Evolutionary conservation across 164 flowering plant genomes (phyloP).

Genomic region (Sedum album): DNA sequence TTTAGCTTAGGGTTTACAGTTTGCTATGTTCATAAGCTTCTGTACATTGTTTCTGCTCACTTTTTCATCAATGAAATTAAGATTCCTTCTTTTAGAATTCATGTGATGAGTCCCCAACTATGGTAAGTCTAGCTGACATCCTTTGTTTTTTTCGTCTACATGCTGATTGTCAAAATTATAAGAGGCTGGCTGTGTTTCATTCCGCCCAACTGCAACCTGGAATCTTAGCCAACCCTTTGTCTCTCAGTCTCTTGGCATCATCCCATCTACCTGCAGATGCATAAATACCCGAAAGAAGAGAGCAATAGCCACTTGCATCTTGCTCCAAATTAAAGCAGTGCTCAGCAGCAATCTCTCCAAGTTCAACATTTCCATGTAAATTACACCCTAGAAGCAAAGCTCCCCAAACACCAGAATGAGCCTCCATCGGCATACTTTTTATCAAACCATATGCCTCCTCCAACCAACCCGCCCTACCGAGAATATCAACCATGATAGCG

Average conservation of each 20-base stretch:
- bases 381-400: conserved; percentile 31
- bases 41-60: too few species aligned
- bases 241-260: conserved; percentile 22
- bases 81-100: too few species aligned
- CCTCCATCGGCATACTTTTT: conserved; percentile 29
- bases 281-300: conserved; percentile 29
- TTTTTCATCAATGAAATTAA: too few species aligned
- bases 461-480: conserved; percentile 30
- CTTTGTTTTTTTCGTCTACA: too few species aligned
- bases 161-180: too few species aligned
- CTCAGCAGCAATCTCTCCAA: conserved; percentile 32
- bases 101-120: too few species aligned
- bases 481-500: conserved; percentile 34
- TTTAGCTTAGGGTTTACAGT: too few species aligned
- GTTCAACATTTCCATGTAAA: conserved; percentile 24
- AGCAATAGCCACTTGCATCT: conserved; percentile 19
- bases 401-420: conserved; percentile 38
- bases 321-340: conserved; percentile 28
- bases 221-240: conserved; percentile 18
- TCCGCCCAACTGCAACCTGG: conserved; percentile 36
- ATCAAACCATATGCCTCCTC: conserved; percentile 30
- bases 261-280: conserved; percentile 32
- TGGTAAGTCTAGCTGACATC: too few species aligned
- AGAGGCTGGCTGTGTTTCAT: neutral
- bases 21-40: too few species aligned